phyloP scores from a whole-genome alignment of 176 grass and related monocot genomes.

The Tillandsia leiboldiana region DNA sequence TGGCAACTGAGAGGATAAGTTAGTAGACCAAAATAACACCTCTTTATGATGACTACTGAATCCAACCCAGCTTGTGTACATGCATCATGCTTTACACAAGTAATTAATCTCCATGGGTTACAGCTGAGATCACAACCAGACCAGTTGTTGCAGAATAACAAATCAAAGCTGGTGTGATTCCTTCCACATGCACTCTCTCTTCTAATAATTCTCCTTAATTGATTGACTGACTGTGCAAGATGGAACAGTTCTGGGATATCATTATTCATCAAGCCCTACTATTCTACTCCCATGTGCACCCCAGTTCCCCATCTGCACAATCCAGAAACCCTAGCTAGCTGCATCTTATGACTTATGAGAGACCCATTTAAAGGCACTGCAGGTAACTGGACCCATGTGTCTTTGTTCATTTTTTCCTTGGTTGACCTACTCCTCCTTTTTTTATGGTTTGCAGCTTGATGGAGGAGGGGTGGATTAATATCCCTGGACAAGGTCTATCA shows the following conservation, averaged over 20 bases:
- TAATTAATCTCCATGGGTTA: not conserved
- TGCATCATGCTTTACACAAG: not conserved
- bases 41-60: not conserved
- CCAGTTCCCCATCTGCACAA: not conserved
- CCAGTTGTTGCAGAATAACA: not conserved
- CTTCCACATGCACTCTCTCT: not conserved
- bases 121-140: not conserved
- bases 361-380: too few relatives aligned
- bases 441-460: too few relatives aligned
- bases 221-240: not conserved
- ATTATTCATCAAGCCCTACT: not conserved
- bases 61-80: not conserved
- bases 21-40: not conserved
- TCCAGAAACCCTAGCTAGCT: too few relatives aligned
- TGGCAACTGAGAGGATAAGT: not conserved
- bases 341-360: too few relatives aligned
- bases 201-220: not conserved
- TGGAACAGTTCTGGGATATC: not conserved
- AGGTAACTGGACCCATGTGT: too few relatives aligned
- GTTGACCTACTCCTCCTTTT: too few relatives aligned
- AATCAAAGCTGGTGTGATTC: not conserved
- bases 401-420: too few relatives aligned
- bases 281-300: constrained; percentile 9
- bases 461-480: too few relatives aligned
- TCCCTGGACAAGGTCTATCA: too few relatives aligned